A percentile compares a stretch with the other conserved stretches of the same genome.
Evolutionary conservation across 2,329 filamentous ascomycete species (phyloP).

Genomic region (Colletotrichum spaethianum): DNA sequence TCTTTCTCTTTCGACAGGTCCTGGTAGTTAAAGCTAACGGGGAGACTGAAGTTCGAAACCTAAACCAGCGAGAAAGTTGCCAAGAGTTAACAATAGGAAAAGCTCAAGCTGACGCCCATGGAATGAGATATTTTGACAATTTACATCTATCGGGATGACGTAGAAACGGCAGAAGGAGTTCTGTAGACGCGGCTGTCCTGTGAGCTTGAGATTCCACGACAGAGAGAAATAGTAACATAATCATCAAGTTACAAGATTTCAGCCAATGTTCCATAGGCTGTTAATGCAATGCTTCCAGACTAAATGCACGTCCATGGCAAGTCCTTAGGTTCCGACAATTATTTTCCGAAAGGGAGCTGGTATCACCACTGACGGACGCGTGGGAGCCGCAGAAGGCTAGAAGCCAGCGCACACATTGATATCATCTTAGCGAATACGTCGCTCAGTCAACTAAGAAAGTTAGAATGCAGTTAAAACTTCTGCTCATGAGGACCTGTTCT

Average conservation of each 20-base stretch:
- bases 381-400: constrained; percentile 55
- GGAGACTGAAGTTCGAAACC: constrained; percentile 42
- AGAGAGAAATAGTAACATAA: constrained; percentile 48
- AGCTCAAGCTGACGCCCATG: no score
- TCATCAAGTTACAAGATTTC: constrained; percentile 38
- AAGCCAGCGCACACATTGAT: constrained; percentile 55
- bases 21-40: constrained; percentile 49
- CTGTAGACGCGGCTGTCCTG: constrained; percentile 49
- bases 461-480: constrained; percentile 51
- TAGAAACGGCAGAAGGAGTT: constrained; percentile 55
- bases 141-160: constrained; percentile 49
- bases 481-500: constrained; percentile 52
- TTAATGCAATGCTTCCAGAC: accelerated
- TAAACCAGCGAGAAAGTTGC: neutral
- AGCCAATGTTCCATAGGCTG: neutral
- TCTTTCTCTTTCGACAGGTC: constrained; percentile 47
- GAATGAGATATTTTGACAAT: constrained; percentile 48
- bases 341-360: constrained; percentile 50
- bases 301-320: constrained; percentile 46
- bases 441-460: neutral
- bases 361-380: constrained; percentile 54
- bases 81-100: no score
- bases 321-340: constrained; percentile 53
- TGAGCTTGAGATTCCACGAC: constrained; percentile 49
- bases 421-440: neutral